phyloP scores from a whole-genome alignment of 2,329 filamentous ascomycete species.

The Colletotrichum falcatum region DNA sequence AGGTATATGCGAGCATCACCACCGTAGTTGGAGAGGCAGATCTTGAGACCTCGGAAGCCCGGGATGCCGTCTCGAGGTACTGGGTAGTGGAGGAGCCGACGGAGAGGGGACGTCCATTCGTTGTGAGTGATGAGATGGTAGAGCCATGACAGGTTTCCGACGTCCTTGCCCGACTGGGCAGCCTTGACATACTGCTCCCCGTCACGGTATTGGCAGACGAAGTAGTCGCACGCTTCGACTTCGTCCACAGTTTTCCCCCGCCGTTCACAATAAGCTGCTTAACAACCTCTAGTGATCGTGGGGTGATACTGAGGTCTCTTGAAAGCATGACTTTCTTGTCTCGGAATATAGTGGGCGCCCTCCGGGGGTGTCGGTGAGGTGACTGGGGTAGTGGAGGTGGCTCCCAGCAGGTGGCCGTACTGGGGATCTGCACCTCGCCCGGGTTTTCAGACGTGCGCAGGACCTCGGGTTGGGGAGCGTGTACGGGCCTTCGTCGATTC shows the following conservation, averaged over 20 bases:
- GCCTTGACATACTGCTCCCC: slow-evolving; percentile 83
- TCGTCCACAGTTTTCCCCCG: slow-evolving; percentile 76
- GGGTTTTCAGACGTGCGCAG: slow-evolving; percentile 70
- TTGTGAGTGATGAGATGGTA: slow-evolving; percentile 92
- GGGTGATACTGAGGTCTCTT: slow-evolving; percentile 77
- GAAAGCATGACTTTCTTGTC: slow-evolving; percentile 83
- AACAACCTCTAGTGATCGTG: slow-evolving; percentile 75
- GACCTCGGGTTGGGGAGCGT: slow-evolving; percentile 84
- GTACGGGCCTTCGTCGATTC: slow-evolving; percentile 91
- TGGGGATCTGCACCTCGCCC: slow-evolving; percentile 67
- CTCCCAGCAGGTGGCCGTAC: slow-evolving; percentile 74
- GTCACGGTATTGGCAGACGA: slow-evolving; percentile 88
- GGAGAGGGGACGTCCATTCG: slow-evolving; percentile 86
- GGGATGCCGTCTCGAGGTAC: slow-evolving; percentile 80
- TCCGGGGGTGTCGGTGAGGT: slow-evolving; percentile 57
- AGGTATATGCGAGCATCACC: slow-evolving; percentile 94
- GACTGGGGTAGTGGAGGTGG: slow-evolving; percentile 64
- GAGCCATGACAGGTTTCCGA: slow-evolving; percentile 94
- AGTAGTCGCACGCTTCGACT: slow-evolving; percentile 81
- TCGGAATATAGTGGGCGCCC: slow-evolving; percentile 79
- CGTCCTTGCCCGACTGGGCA: slow-evolving; percentile 80
- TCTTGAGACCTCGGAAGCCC: slow-evolving; percentile 80
- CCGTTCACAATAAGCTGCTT: slow-evolving; percentile 76
- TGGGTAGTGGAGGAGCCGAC: slow-evolving; percentile 90
- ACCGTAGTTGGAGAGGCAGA: slow-evolving; percentile 96